Evolutionary conservation across 805 yeast genomes (phyloP).

Genomic region (Jamesozyma spencerorum): DNA sequence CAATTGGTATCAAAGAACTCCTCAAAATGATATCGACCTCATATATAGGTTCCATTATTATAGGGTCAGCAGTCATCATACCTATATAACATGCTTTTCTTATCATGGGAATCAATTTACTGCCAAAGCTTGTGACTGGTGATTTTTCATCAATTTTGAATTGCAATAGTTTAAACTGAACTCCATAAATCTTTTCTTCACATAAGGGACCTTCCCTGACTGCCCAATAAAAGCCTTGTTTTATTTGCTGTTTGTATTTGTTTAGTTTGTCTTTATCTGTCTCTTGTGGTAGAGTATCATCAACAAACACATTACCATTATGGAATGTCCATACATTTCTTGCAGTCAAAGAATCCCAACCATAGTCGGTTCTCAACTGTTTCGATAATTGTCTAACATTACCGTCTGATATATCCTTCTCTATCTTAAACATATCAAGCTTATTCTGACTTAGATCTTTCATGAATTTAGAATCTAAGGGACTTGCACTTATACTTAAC

Average conservation of each 20-base stretch:
- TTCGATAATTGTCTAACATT: conserved; percentile 44
- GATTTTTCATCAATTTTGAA: conserved; percentile 29
- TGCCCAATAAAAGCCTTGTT: conserved; percentile 79
- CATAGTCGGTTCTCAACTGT: conserved; percentile 45
- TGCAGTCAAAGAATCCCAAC: conserved; percentile 79
- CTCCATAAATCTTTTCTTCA: conserved; percentile 67
- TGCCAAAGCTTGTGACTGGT: conserved; percentile 18
- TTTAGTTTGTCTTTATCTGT: conserved; percentile 46
- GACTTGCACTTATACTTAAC: conserved; percentile 70
- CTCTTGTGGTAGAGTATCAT: conserved; percentile 70
- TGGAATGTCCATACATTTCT: conserved; percentile 76
- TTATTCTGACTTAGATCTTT: conserved; percentile 13
- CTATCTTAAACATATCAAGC: conserved; percentile 29
- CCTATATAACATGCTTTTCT: conserved; percentile 81
- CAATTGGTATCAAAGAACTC: conserved; percentile 37
- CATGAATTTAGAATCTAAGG: conserved; percentile 48
- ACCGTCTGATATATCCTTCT: conserved; percentile 34
- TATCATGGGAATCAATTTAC: conserved; percentile 72
- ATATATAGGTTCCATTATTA: conserved; percentile 75
- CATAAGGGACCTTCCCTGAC: conserved; percentile 85
- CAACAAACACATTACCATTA: conserved; percentile 49
- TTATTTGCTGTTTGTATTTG: conserved; percentile 44
- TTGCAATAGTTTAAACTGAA: conserved; percentile 60
- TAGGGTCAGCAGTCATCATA: conserved; percentile 66
- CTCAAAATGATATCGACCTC: conserved; percentile 50